Evolutionary conservation across 805 yeast genomes (phyloP).

Genomic region (Ogataea allantospora): DNA sequence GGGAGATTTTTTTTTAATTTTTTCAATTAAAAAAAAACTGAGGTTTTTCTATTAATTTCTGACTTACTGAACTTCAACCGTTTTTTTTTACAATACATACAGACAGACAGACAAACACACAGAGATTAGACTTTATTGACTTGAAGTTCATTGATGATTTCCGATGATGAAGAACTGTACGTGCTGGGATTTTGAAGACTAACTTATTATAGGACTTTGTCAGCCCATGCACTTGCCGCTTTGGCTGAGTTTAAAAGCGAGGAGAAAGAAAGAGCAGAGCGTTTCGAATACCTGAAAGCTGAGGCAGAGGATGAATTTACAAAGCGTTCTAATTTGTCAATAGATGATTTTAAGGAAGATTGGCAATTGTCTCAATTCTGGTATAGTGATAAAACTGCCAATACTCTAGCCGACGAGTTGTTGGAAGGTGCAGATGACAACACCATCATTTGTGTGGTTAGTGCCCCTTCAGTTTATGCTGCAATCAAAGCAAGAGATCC

Average conservation of each 20-base stretch:
- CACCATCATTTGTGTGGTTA: slow-evolving; percentile 71
- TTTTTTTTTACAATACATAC: too few species aligned
- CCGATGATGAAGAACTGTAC: slow-evolving; percentile 32
- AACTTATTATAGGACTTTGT: slow-evolving; percentile 37
- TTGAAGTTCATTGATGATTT: neutral
- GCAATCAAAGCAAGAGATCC: slow-evolving; percentile 60
- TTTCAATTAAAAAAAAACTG: too few species aligned
- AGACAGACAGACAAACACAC: too few species aligned
- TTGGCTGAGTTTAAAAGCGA: slow-evolving; percentile 65
- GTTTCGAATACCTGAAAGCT: slow-evolving; percentile 52
- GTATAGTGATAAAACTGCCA: slow-evolving; percentile 77
- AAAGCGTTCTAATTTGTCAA: slow-evolving; percentile 35
- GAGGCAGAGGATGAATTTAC: slow-evolving; percentile 58
- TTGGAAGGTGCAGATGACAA: slow-evolving; percentile 72
- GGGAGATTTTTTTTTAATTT: slow-evolving; percentile 17
- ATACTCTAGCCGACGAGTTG: slow-evolving; percentile 62
- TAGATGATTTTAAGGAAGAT: slow-evolving; percentile 81
- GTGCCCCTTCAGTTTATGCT: slow-evolving; percentile 92
- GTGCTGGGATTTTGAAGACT: slow-evolving; percentile 9
- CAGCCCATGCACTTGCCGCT: slow-evolving; percentile 52
- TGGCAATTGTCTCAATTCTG: slow-evolving; percentile 96
- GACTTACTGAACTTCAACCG: too few species aligned
- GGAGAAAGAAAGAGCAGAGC: slow-evolving; percentile 53
- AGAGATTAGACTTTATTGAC: neutral
- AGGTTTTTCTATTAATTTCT: too few species aligned